A percentile compares a stretch with the other conserved stretches of the same genome.
phyloP scores from a whole-genome alignment of 345 rosid genomes.

The Camelina sativa region DNA sequence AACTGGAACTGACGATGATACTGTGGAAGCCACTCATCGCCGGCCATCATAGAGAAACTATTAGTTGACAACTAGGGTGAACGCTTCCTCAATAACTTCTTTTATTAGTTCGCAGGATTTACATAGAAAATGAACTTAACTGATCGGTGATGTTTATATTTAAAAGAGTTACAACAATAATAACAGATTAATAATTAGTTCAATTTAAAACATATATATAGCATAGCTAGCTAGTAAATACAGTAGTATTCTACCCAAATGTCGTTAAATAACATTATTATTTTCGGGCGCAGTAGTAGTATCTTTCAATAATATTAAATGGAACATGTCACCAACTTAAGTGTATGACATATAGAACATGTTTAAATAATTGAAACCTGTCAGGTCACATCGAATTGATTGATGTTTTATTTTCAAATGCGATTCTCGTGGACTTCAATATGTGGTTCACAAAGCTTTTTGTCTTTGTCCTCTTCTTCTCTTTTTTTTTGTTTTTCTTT shows the following conservation, averaged over 20 bases:
- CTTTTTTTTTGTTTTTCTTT: no score
- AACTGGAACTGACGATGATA: no score
- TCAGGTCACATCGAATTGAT: constrained; percentile 36
- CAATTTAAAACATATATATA: neutral
- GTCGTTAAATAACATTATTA: neutral
- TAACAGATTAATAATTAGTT: neutral
- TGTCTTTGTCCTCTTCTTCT: neutral
- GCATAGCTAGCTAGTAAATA: neutral
- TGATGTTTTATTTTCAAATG: constrained; percentile 30
- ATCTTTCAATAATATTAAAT: neutral
- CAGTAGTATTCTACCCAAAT: neutral
- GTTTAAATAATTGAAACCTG: constrained; percentile 19
- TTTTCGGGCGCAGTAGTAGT: neutral
- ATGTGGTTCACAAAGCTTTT: constrained; percentile 39
- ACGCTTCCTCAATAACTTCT: no score
- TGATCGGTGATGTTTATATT: no score
- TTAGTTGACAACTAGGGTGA: no score
- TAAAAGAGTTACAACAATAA: neutral
- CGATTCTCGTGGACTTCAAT: constrained; percentile 38
- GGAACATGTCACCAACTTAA: constrained; percentile 35
- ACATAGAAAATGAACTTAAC: no score
- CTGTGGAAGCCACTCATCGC: no score
- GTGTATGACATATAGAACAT: constrained; percentile 5
- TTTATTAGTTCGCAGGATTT: no score
- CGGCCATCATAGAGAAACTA: no score